Percentiles rank a stretch among this genome's conserved stretches.
phyloP scores from a whole-genome alignment of 768 basidiomycete species.

The Tylopilus plumbeoviolaceoides region DNA sequence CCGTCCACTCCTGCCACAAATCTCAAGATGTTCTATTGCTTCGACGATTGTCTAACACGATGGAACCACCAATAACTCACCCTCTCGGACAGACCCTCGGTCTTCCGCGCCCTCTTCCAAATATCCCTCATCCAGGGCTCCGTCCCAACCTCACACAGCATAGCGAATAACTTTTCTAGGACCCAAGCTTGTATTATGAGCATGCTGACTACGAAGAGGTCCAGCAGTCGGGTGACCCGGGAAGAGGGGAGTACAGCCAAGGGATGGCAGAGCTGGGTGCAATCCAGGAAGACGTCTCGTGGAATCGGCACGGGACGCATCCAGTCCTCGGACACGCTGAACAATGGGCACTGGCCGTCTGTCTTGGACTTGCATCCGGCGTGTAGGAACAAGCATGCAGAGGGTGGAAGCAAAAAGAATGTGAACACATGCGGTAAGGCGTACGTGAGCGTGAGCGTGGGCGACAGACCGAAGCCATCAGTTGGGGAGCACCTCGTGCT shows the following conservation, averaged over 20 bases:
- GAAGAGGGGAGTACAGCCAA: neutral
- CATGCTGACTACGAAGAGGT: neutral
- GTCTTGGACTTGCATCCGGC: neutral
- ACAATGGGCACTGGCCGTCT: neutral
- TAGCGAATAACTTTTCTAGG: neutral
- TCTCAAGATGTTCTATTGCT: neutral
- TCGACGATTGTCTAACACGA: neutral
- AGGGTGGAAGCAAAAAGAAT: neutral
- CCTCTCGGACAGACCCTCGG: neutral
- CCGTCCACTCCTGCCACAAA: no score
- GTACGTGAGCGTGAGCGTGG: neutral
- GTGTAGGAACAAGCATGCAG: neutral
- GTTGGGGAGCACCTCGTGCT: neutral
- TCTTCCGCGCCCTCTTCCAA: neutral
- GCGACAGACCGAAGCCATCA: neutral
- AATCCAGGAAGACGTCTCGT: neutral
- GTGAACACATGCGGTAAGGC: neutral
- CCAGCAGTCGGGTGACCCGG: neutral
- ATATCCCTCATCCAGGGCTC: neutral
- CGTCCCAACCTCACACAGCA: neutral
- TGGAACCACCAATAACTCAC: neutral
- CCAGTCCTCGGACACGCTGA: neutral
- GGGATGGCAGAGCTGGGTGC: neutral
- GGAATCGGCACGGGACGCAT: neutral
- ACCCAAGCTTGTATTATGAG: neutral